Base-by-base conservation (phyloP, 2,329 filamentous ascomycete species). In the Curvularia verruculosa region DNA sequence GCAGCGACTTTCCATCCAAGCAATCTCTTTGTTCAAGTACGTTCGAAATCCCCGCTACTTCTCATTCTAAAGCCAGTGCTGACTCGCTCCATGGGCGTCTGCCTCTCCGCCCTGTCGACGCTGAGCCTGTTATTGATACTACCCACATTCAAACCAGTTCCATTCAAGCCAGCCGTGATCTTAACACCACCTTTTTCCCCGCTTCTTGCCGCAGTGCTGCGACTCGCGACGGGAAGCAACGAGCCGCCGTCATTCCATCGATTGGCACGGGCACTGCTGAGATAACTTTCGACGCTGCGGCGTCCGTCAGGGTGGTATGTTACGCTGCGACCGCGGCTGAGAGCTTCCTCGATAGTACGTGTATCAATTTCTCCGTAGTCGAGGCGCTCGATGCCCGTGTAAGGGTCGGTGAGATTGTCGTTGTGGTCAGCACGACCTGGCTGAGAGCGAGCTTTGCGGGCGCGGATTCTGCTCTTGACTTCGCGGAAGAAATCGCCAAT, bases 51-150 rank as follows among this genome's bases (percentile, higher is more conserved):
- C 21, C 45, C 52, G 60, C 74, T 76, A 9, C 57, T 58, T 7
- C 74, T 63, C 47, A 76, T 71, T 24, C 68, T 63, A 48, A 76
- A 76, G 6, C 74, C 74, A 0, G 74, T 76, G 52, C 67, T 74
- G 3, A 66, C 52, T 40, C 71, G 66, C 52, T 73, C 71, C 4
- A 68, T 62, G 3, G 65, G 63, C 6, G 57, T 60, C 46, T 66
- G 56, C 3, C 61, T 56, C 46, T 64, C 65, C n/a, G 54, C 58
- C 3, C 62, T 53, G 31, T 67, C 65, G 8, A 57, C 59, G 54
- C 66, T 69, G 39, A 70, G 24, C 13, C 66, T 57, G 8, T 60
- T 60, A 44, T 47, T 55, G 1, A 59, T 51, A 0, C 53, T 56
- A 8, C 53, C 56, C 19, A 60, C 64, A 52, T 61, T 48, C 41